Conservation (phyloP, 495 filamentous ascomycete genomes). For the Aspergillus kassunensis region DNA sequence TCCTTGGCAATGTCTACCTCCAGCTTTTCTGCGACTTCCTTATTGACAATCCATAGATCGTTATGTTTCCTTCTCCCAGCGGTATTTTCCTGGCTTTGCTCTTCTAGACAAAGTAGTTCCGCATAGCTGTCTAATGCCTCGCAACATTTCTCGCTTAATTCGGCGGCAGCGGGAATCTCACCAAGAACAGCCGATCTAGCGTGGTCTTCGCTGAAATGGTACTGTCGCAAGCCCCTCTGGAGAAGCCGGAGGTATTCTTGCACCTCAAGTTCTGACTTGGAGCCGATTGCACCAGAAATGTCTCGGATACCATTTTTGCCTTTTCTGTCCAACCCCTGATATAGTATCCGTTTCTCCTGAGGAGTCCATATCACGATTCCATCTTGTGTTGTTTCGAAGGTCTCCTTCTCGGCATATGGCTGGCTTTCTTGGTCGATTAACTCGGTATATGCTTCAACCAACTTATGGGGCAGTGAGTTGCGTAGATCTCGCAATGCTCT, state of each 20-base stretch:
- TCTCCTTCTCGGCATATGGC: slow-evolving; percentile 1
- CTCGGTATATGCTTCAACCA: slow-evolving; percentile 45
- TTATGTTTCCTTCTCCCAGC: slow-evolving; percentile 53
- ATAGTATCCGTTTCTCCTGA: slow-evolving; percentile 67
- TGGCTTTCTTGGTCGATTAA: slow-evolving; percentile 37
- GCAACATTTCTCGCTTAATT: slow-evolving; percentile 64
- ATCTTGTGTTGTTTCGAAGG: slow-evolving; percentile 48
- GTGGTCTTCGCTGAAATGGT: slow-evolving; percentile 25
- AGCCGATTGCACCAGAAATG: slow-evolving; percentile 60
- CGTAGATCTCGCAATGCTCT: slow-evolving; percentile 11
- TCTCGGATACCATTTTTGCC: slow-evolving; percentile 56
- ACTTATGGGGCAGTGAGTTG: slow-evolving; percentile 7
- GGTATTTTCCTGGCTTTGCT: slow-evolving; percentile 53
- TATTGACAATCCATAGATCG: slow-evolving; percentile 53
- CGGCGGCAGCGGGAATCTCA: slow-evolving; percentile 66
- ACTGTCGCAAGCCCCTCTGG: slow-evolving; percentile 40
- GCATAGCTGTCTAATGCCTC: slow-evolving; percentile 64
- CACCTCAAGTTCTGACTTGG: slow-evolving; percentile 74
- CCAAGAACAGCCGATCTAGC: slow-evolving; percentile 23
- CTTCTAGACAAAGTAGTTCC: slow-evolving; percentile 52
- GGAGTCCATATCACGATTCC: slow-evolving; percentile 66
- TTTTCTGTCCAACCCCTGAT: slow-evolving; percentile 56
- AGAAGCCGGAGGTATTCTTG: slow-evolving; percentile 62
- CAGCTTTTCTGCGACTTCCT: slow-evolving; percentile 36
- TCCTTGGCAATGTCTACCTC: slow-evolving; percentile 11